These are phyloP conservation scores for Tricholoma sp. DNA, from an alignment of 768 basidiomycete species.

Conservation along the genomic window DNA sequence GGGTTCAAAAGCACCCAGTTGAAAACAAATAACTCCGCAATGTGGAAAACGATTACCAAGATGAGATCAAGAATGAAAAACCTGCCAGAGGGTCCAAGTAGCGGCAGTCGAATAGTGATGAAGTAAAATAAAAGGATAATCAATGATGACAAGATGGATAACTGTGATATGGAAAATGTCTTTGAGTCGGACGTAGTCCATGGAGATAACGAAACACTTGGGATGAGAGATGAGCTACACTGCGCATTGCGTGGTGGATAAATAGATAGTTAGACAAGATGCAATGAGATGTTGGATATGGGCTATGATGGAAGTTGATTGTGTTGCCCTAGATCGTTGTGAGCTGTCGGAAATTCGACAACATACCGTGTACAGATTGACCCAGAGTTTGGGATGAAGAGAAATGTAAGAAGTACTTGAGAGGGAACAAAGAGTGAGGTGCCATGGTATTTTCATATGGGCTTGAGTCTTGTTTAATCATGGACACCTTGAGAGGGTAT, in stretches of 20 bases:
- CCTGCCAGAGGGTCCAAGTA: not conserved
- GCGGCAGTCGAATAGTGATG: not conserved
- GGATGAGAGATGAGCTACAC: slow-evolving; percentile 15
- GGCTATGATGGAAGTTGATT: slow-evolving; percentile 3
- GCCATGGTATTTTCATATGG: slow-evolving; percentile 16
- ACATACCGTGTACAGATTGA: not conserved
- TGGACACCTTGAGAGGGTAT: slow-evolving; percentile 7
- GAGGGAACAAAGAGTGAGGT: slow-evolving; percentile 15
- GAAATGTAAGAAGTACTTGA: slow-evolving; percentile 5
- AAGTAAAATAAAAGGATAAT: not conserved
- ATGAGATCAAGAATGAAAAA: not conserved
- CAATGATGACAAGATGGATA: not conserved
- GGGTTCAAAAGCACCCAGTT: not conserved
- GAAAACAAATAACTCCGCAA: not conserved
- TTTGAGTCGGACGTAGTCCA: slow-evolving; percentile 13
- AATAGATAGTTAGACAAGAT: slow-evolving; percentile 17
- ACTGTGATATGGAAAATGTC: slow-evolving; percentile 7
- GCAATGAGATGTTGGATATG: slow-evolving; percentile 8
- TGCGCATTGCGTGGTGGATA: slow-evolving; percentile 16
- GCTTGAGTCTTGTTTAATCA: slow-evolving; percentile 9
- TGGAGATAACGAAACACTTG: slow-evolving; percentile 18
- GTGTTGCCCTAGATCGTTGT: slow-evolving; percentile 5
- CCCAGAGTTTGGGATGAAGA: slow-evolving; percentile 1
- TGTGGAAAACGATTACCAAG: not conserved
- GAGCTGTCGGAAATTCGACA: not conserved